Conservation (phyloP, 495 filamentous ascomycete species). For the Penicillium angulare region DNA sequence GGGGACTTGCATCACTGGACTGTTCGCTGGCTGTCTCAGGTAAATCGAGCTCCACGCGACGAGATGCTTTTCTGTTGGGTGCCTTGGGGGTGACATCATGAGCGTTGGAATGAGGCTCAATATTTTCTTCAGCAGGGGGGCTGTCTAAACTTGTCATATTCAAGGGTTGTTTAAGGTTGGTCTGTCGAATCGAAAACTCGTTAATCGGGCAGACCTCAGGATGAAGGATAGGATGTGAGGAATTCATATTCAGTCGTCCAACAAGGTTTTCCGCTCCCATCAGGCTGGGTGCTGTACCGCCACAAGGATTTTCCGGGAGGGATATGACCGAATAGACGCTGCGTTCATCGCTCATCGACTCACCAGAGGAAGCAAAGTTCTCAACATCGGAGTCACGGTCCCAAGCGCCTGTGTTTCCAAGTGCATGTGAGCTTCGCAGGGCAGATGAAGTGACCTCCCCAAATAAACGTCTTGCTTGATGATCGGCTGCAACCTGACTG, state of each 20-base stretch:
- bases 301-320: conserved; percentile 39
- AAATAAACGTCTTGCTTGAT: conserved; percentile 60
- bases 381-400: conserved; percentile 28
- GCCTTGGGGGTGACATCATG: conserved; percentile 34
- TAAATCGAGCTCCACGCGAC: conserved; percentile 36
- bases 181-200: conserved; percentile 34
- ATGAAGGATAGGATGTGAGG: conserved; percentile 37
- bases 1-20: conserved; percentile 29
- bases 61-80: conserved; percentile 23
- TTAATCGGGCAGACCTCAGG: conserved; percentile 31
- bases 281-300: conserved; percentile 55
- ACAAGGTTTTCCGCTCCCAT: conserved; percentile 68
- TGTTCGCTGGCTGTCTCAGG: conserved; percentile 47
- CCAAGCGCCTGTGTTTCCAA: conserved; percentile 35
- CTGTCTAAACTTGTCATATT: conserved; percentile 18
- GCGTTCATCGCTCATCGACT: conserved; percentile 44
- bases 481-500: conserved; percentile 25
- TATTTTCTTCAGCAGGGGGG: conserved; percentile 4
- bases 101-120: conserved; percentile 8
- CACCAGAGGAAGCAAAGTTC: conserved; percentile 43
- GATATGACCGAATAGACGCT: conserved; percentile 42
- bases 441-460: conserved; percentile 76
- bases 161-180: conserved; percentile 27
- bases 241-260: conserved; percentile 65
- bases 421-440: conserved; percentile 60